Percentiles rank a stretch among this genome's conserved stretches.
Evolutionary conservation across 2,329 filamentous ascomycete genomes (phyloP).

Genomic region (Ophiostoma angusticollis): DNA sequence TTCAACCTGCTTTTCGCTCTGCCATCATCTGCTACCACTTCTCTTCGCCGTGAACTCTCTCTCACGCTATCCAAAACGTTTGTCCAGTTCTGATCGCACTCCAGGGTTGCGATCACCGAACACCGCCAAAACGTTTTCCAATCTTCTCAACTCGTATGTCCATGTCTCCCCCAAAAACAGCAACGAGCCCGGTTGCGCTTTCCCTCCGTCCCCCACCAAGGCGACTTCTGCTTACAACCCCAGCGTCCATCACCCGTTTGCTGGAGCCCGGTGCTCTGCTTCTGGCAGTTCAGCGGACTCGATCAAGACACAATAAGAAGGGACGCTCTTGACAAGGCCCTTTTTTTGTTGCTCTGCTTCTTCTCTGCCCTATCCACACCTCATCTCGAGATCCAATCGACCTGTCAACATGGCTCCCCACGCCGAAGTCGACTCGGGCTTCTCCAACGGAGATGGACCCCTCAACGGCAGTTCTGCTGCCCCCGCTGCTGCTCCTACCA

Average conservation of each 20-base stretch:
- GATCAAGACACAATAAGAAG: conserved; percentile 43
- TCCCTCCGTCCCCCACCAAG: neutral
- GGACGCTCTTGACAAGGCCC: neutral
- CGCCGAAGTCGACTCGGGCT: conserved; percentile 49
- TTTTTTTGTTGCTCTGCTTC: conserved; percentile 3
- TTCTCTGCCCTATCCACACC: neutral
- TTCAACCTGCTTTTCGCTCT: neutral
- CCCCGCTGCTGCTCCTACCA: conserved; percentile 33
- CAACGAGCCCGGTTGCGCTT: neutral
- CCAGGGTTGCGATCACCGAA: conserved; percentile 42
- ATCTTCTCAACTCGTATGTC: conserved; percentile 88
- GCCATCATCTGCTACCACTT: neutral
- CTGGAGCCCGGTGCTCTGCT: conserved; percentile 88
- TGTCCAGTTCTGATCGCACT: conserved; percentile 13
- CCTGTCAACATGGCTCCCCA: conserved; percentile 75
- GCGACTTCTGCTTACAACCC: conserved; percentile 6
- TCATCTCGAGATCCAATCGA: neutral
- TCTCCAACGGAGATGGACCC: conserved; percentile 43
- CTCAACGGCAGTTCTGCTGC: conserved; percentile 18
- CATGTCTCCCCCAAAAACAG: neutral
- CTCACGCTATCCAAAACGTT: neutral
- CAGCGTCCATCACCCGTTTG: conserved; percentile 91
- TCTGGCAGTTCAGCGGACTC: conserved; percentile 70
- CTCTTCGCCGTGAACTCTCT: neutral
- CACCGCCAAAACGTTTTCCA: conserved; percentile 93